Evolutionary conservation across 75 land plant genomes (phyloP), one percentile per base, ranked within the genome.

Genomic region (Isoetes taiwanensis): DNA sequence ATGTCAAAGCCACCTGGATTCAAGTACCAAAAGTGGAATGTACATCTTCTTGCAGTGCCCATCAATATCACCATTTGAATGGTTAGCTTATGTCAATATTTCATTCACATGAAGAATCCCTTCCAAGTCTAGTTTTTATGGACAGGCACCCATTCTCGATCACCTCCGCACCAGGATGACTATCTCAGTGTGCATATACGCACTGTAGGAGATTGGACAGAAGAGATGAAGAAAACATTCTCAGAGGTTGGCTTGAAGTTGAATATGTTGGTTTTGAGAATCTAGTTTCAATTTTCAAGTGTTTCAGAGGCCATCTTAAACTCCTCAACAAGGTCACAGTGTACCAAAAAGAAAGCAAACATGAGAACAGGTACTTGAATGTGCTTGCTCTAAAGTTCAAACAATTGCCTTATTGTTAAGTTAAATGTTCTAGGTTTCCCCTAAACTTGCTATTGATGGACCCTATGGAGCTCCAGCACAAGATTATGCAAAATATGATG

Each of bases 381-480:
- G 17, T 43, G 50, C 5, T 28, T 28, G 54, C 54, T 24, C 12
- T 52, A 24, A 31, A 52, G 2, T 24, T 28, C 23, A 28, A 28
- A 17, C 31, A 52, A n/a, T n/a, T n/a, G n/a, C n/a, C n/a, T n/a
- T n/a, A n/a, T n/a, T n/a, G n/a, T n/a, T n/a, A n/a, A n/a, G n/a
- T n/a, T n/a, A n/a, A n/a, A n/a, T n/a, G n/a, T n/a, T n/a, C n/a
- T n/a, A n/a, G n/a, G n/a, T n/a, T n/a, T 62, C 70, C 41, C 84
- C 86, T 4, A 73, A 48, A 64, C 56, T 85, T 56, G 59, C 79
- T 35, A 72, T 85, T 9, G 90, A 85, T 65, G 90, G 90, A 1
- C 90, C 90, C 33, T 85, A 85, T 58, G 90, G 90, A 3, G 82
- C 90, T 24, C 78, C 90, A 12, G 83, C 90, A 10, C 90, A 85